Percentiles rank a stretch among this genome's conserved stretches.
Conservation (phyloP, 495 filamentous ascomycete genomes). For the Endocarpon pusillum region DNA sequence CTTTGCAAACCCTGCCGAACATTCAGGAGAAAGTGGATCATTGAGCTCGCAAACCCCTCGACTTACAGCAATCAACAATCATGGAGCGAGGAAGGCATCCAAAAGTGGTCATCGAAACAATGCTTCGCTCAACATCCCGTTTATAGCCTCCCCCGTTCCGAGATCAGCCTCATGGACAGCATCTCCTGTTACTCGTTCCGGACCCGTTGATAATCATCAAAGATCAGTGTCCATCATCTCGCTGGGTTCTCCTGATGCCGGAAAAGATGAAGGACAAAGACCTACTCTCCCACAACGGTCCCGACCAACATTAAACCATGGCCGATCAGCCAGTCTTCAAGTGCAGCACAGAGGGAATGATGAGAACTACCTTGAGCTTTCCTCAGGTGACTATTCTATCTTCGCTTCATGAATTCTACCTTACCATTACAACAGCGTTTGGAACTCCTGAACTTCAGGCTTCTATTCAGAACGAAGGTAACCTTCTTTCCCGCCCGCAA, state of each 20-base stretch:
- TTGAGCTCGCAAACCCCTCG: background rate
- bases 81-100: too few relatives aligned
- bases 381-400: constrained; percentile 24
- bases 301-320: constrained; percentile 45
- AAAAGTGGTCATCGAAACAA: constrained; percentile 2
- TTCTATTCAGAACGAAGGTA: background rate
- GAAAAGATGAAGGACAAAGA: constrained; percentile 24
- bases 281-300: constrained; percentile 22
- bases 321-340: constrained; percentile 70
- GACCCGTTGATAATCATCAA: constrained; percentile 35
- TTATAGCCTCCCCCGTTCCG: background rate
- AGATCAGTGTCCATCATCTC: constrained; percentile 93
- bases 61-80: constrained; percentile 26
- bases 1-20: background rate
- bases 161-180: background rate
- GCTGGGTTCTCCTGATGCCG: constrained; percentile 49
- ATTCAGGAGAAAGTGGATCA: background rate
- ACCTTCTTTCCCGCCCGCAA: background rate
- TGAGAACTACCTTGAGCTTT: constrained; percentile 21
- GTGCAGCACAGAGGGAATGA: constrained; percentile 42
- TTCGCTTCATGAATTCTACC: background rate
- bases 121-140: constrained; percentile 1
- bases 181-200: background rate
- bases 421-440: background rate
- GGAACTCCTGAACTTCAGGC: background rate